Conservation (phyloP, 2,329 filamentous ascomycete species). For the Fusarium chlamydosporum region DNA sequence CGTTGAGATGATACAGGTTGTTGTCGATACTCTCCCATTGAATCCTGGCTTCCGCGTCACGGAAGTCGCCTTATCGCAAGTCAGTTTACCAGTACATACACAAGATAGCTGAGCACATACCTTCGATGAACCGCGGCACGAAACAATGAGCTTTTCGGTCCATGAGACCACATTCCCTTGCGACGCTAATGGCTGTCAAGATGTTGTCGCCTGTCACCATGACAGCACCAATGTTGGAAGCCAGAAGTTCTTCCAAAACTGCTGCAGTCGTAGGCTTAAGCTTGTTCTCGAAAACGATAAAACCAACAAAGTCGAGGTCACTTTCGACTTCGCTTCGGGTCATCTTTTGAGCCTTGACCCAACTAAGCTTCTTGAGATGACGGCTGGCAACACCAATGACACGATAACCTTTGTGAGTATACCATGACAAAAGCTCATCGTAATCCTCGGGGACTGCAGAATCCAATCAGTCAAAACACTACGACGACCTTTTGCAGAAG, state of each 20-base stretch:
- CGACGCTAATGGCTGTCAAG: slow-evolving; percentile 94
- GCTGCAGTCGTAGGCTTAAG: slow-evolving; percentile 87
- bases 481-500: background rate
- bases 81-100: slow-evolving; percentile 26
- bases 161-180: slow-evolving; percentile 88
- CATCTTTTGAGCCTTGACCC: slow-evolving; percentile 97
- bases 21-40: slow-evolving; percentile 98
- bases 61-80: slow-evolving; percentile 70
- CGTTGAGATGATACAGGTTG: slow-evolving; percentile 80
- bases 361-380: slow-evolving; percentile 87
- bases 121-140: slow-evolving; percentile 87
- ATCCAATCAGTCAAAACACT: slow-evolving; percentile 39
- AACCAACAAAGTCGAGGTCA: slow-evolving; percentile 88
- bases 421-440: slow-evolving; percentile 88
- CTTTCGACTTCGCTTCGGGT: slow-evolving; percentile 87
- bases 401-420: slow-evolving; percentile 95
- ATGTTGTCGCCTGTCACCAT: slow-evolving; percentile 99
- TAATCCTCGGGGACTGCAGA: slow-evolving; percentile 82
- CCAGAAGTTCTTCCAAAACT: slow-evolving; percentile 84
- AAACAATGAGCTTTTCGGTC: slow-evolving; percentile 89
- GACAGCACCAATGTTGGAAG: slow-evolving; percentile 87
- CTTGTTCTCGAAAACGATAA: slow-evolving; percentile 99
- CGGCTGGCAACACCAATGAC: slow-evolving; percentile 96
- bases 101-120: slow-evolving; percentile 54
- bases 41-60: slow-evolving; percentile 79